phyloP scores from a whole-genome alignment of 805 yeast species.

The Babjeviella inositovora region DNA sequence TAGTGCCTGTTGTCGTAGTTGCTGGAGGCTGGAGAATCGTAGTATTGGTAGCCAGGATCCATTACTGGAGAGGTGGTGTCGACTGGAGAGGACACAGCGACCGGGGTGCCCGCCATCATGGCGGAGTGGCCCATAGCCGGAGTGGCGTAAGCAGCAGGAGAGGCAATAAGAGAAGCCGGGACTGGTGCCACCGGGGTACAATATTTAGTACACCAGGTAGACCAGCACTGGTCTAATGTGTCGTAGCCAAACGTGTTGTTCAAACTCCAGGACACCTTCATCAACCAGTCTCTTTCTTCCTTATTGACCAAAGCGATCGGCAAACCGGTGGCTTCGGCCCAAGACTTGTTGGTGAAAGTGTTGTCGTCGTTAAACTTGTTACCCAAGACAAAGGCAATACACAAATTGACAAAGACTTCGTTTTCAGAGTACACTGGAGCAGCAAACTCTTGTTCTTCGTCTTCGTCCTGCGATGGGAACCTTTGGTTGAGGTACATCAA shows the following conservation, averaged over 20 bases:
- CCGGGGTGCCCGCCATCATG: no score
- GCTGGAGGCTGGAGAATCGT: no score
- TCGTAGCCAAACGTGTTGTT: slow-evolving; percentile 18
- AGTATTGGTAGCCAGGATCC: no score
- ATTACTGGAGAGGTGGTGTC: no score
- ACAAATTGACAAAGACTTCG: slow-evolving; percentile 36
- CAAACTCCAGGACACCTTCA: slow-evolving; percentile 41
- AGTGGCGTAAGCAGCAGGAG: no score
- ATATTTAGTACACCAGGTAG: slow-evolving; percentile 18
- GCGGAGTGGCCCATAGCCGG: no score
- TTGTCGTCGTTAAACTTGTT: slow-evolving; percentile 94
- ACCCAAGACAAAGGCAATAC: slow-evolving; percentile 64
- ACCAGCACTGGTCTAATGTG: slow-evolving; percentile 27
- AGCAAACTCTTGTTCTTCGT: slow-evolving; percentile 13
- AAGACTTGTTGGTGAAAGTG: slow-evolving; percentile 86
- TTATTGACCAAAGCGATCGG: slow-evolving; percentile 39
- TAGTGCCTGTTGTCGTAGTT: no score
- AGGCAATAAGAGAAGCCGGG: no score
- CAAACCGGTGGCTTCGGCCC: slow-evolving; percentile 93
- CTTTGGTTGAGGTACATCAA: slow-evolving; percentile 66
- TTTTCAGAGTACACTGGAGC: slow-evolving; percentile 6
- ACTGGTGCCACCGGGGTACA: no score
- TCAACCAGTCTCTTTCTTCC: slow-evolving; percentile 60
- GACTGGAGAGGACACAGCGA: no score
- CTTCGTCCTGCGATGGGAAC: slow-evolving; percentile 19